phyloP scores from a whole-genome alignment of 768 basidiomycete species.

The Leccinum longicurvipes region DNA sequence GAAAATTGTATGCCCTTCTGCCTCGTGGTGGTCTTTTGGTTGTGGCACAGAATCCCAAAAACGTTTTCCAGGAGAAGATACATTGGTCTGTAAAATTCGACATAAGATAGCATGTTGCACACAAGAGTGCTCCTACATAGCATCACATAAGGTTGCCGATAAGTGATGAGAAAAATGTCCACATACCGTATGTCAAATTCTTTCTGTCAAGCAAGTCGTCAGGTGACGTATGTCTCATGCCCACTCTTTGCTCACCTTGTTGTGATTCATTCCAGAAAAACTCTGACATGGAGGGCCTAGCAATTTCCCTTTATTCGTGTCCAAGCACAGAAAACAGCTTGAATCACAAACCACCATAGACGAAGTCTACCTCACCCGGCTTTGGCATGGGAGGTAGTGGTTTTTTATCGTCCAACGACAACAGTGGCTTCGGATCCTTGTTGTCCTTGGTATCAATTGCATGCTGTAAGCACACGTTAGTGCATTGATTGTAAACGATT shows the following conservation, averaged over 20 bases:
- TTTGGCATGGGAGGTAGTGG: conserved; percentile 49
- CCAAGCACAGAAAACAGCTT: neutral
- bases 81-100: conserved; percentile 58
- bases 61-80: conserved; percentile 78
- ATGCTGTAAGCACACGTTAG: conserved; percentile 56
- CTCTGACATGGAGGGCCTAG: conserved; percentile 76
- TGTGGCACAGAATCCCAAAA: conserved; percentile 51
- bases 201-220: conserved; percentile 35
- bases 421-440: conserved; percentile 37
- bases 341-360: conserved; percentile 60
- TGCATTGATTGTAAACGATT: conserved; percentile 62
- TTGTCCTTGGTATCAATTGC: conserved; percentile 48
- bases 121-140: conserved; percentile 53
- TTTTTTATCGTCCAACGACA: conserved; percentile 38
- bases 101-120: conserved; percentile 68
- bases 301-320: neutral
- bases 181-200: conserved; percentile 57
- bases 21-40: conserved; percentile 39
- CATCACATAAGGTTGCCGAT: neutral
- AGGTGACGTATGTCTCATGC: neutral
- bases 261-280: conserved; percentile 63
- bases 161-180: neutral
- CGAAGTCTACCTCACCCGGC: conserved; percentile 60
- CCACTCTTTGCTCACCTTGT: conserved; percentile 39
- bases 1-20: conserved; percentile 46